Evolutionary conservation across 2,329 filamentous ascomycete genomes (phyloP), one percentile per base, ranked within the genome.

Genomic region (Cercospora beticola): DNA sequence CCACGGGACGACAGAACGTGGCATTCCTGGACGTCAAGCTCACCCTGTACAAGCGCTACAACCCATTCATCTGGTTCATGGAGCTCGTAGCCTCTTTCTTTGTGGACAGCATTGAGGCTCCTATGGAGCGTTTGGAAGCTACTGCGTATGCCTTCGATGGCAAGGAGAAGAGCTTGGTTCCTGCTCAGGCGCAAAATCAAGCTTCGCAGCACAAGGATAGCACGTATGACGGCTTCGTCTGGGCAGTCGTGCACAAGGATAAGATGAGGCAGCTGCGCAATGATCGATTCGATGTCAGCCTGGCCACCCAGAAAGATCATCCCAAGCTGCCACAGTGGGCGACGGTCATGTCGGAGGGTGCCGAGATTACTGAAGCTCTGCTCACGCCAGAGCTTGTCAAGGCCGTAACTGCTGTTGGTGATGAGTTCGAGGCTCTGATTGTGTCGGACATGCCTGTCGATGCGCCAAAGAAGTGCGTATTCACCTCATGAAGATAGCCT

Each of bases 321-420:
- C 79, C 90, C 65, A 97, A 97, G 85, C 88, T 99, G 36, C 94
- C 95, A 36, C 82, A 86, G 72, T 99, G 94, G 94, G 85, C 90
- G 65, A 97, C 93, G 12, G 88, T 97, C 77, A 98, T 99, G 95
- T 96, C 89, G 78, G 95, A 99, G 85, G 97, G 90, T 81, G 93
- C 94, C 68, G 95, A 98, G 82, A 90, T 99, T 75, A 97, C 94
- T 12, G 92, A 97, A 57, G 85, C 88, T 6, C 84, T 99, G 73
- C 86, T 99, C 62, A 97, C 93, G 4, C 86, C 91, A n/a, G 94
- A 98, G 75, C 86, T 99, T 43, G 87, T 93, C 80, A 88, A 91
- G 76, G 93, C 92, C 16, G 85, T 97, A 72, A 87, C 91, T 76
- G 82, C 90, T 63, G 92, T 92, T 5, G 94, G 94, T 31, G 90